Base-by-base conservation (phyloP, 1,139 yeast species). In the Nakaseomyces nivariensis region DNA sequence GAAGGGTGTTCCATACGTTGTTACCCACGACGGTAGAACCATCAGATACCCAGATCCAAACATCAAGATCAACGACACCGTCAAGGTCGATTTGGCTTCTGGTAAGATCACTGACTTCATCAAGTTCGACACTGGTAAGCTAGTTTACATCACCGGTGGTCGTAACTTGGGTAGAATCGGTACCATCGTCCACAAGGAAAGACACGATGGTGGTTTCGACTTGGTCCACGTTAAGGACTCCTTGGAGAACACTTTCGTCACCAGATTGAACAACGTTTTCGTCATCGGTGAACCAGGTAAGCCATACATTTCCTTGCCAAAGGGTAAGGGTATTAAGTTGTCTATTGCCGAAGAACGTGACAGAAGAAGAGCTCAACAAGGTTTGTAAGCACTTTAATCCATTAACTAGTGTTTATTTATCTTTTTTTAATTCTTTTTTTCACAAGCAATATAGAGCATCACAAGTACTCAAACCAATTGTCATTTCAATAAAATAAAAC, bases 111-210 rank as follows among this genome's bases (percentile, higher is more conserved):
- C 85, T 58, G 95, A 88, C 66, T 87, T 76, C 78, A 82, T 90
- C 78, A 87, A 88, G 78, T 90, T 90, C 72, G 97, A 88, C 74
- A 81, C 92, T 68, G 97, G 97, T 75, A 87, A 81, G 76, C 79
- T 88, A 72, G 96, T 85, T 64, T 90, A 89, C 94, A 94, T 86
- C 74, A 90, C 97, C 64, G 97, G 97, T 79, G 97, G 97, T 79
- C 92, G 96, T 78, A 89, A 88, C 85, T 83, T 90, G 95, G 98
- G 98, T 74, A 86, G 98, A 78, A 90, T 89, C 72, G 98, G 98
- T 85, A 89, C 87, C 66, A 89, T 90, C 73, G 80, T 85, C 67
- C 96, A 90, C 94, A 85, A 95, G 78, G 98, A 90, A 80, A 88
- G 86, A 79, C 98, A 90, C 82, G 96, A 90, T 74, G 98, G 98